phyloP scores from a whole-genome alignment of 306 rosid genomes.

The Oxytropis ochrocephala region DNA sequence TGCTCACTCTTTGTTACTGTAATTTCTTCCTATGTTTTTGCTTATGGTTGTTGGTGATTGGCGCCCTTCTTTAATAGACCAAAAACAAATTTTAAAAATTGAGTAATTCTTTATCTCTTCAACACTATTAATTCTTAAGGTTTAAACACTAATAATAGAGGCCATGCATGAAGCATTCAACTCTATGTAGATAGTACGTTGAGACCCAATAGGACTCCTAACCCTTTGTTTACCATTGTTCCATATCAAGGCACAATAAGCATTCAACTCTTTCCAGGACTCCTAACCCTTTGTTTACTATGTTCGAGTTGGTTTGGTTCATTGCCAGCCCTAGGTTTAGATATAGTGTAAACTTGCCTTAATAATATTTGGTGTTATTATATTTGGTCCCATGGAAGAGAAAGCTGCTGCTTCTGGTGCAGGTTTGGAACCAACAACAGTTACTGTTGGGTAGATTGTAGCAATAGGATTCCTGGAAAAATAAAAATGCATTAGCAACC shows the following conservation, averaged over 20 bases:
- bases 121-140: too few species aligned
- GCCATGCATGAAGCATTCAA: background rate
- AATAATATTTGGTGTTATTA: constrained; percentile 55
- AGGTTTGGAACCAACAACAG: constrained; percentile 42
- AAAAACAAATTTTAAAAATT: too few species aligned
- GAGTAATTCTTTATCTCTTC: too few species aligned
- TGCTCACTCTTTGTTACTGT: too few species aligned
- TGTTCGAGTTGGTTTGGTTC: too few species aligned
- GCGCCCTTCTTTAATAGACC: too few species aligned
- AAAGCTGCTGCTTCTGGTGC: constrained; percentile 63
- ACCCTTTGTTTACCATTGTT: constrained; percentile 45
- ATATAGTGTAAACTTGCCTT: constrained; percentile 35
- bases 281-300: too few species aligned
- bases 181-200: constrained; percentile 33
- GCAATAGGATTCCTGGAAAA: constrained; percentile 50
- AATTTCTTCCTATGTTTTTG: too few species aligned
- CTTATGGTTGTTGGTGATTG: too few species aligned
- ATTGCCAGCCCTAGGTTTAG: too few species aligned
- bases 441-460: constrained; percentile 38
- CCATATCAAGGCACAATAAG: constrained; percentile 69
- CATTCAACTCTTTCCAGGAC: too few species aligned
- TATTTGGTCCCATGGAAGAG: constrained; percentile 65
- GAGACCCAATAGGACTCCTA: constrained; percentile 61
- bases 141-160: background rate
- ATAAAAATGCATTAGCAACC: constrained; percentile 3